Base-by-base conservation (phyloP, 768 basidiomycete genomes). In the Tylopilus sp. region DNA sequence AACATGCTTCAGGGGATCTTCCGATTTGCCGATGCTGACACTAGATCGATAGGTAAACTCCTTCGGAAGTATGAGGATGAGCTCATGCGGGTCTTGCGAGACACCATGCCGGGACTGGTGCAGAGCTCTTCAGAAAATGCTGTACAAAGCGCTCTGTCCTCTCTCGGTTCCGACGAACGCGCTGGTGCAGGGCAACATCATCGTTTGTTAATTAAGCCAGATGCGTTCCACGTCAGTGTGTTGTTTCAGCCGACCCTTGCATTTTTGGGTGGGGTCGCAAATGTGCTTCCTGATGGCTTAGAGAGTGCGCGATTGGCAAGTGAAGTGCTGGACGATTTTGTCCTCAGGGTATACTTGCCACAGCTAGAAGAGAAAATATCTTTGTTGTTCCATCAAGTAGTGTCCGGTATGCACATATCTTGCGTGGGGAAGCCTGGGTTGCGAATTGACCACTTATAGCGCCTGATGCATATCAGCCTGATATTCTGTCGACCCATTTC, bases 301-400 rank as follows among this genome's bases (percentile, higher is more conserved):
- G 88, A 90, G 55, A 77, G 79, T 26, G 78, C 80, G 20, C 75
- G 79, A 45, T 78, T 83, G 2, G 84, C 89, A 23, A 86, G 82
- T 40, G 75, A 80, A 18, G 81, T 95, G 11, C 67, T 98, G 52
- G 92, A 98, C 53, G 91, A 97, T 44, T 98, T 99, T 63, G 92
- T 99, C 12, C 72, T 93, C 39, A 89, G 85, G 50, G 88, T 92
- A 1, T 98, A 95, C 72, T 71, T 98, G 41, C 95, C 95, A 0
- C 95, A 97, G 67, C 69, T 99, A 52, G 95, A 98, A 66, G 95
- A 98, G 65, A 94, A 92, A 66, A 91, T 95, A 43, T 85, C 88
- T 1, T 75, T 80, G 45, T 71, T 97, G 18, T 95, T 97, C 70
- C 92, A 92, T 64, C 80, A 88, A 49, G 85, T 91, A 6, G 83